Evolutionary conservation across 2,329 filamentous ascomycete genomes (phyloP).

Genomic region (Tolypocladium tropicale): DNA sequence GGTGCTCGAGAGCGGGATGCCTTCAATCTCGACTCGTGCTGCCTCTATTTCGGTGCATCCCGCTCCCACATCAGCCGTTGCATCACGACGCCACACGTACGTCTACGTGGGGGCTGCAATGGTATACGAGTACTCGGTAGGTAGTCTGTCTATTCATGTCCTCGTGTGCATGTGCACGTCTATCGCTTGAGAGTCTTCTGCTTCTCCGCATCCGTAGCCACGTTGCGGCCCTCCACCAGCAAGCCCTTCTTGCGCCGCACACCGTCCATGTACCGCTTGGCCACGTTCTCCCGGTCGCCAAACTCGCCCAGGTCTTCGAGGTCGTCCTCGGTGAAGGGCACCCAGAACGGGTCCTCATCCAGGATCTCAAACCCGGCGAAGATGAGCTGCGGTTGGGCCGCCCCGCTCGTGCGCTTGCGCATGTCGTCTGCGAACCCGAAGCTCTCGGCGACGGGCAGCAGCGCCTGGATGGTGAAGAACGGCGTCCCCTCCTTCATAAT

Average conservation of each 20-base stretch:
- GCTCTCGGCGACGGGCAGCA: slow-evolving; percentile 84
- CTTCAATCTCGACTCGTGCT: background rate
- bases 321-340: slow-evolving; percentile 91
- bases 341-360: slow-evolving; percentile 96
- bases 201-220: slow-evolving; percentile 87
- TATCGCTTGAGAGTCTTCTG: slow-evolving; percentile 60
- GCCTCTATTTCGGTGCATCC: background rate
- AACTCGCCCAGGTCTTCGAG: slow-evolving; percentile 91
- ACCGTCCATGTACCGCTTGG: slow-evolving; percentile 88
- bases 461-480: slow-evolving; percentile 86
- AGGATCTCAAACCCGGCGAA: slow-evolving; percentile 89
- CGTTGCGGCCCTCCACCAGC: slow-evolving; percentile 65
- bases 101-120: no score
- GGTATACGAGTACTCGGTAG: no score
- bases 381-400: slow-evolving; percentile 83
- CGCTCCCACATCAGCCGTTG: background rate
- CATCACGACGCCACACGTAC: background rate
- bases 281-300: slow-evolving; percentile 90
- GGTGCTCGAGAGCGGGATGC: background rate
- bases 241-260: slow-evolving; percentile 83
- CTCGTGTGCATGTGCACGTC: background rate
- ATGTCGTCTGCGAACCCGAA: slow-evolving; percentile 98
- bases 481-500: slow-evolving; percentile 90
- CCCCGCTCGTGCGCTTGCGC: slow-evolving; percentile 83
- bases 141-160: background rate